Base-by-base conservation (phyloP, 2,329 filamentous ascomycete genomes). In the Aschersonia sp. region DNA sequence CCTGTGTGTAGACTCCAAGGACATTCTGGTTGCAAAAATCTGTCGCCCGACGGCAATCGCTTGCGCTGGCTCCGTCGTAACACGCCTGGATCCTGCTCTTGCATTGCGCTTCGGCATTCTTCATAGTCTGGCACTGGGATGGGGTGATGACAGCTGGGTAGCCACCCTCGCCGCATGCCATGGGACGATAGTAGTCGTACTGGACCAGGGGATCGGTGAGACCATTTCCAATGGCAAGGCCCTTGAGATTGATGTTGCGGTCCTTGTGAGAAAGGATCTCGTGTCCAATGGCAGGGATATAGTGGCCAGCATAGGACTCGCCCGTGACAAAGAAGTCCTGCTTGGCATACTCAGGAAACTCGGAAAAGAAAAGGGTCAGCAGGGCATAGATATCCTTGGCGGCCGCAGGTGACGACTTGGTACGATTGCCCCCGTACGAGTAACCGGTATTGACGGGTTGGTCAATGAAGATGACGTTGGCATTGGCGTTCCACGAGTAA, bases 11-110 rank as follows among this genome's bases (percentile, higher is more conserved):
- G 44, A 89, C 87, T 39, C 82, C 87, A 54, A 97, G 81, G 66
- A 97, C 75, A 50, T 86, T 88, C 59, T 95, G 94, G 76, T 97
- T 96, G 71, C 92, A 97, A 78, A 96, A 96, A 64, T 94, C 94
- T 55, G 85, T 84, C 42, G 89, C 89, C 44, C 88, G 88, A 1
- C 95, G 87, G 64, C 92, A 97, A 57, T 81, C 83, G 84, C 84
- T 90, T 54, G 88, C 78, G 58, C 86, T 94, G 67, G 90, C 86
- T 52, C 79, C 85, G 60, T 86, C 81, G 74, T 97, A 97, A 78
- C 92, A 98, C 66, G 74, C 76, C 68, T 89, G 70, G 60, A 97
- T 96, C 63, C 95, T 75, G 51, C 76, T 82, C 68, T 87, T 78
- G 76, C 92, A 98, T 54, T 88, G 84, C 45, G 86, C 85, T 53